Percentiles rank a stretch among this genome's conserved stretches.
Evolutionary conservation across 495 filamentous ascomycete species (phyloP).

Genomic region (Penicillium herquei): DNA sequence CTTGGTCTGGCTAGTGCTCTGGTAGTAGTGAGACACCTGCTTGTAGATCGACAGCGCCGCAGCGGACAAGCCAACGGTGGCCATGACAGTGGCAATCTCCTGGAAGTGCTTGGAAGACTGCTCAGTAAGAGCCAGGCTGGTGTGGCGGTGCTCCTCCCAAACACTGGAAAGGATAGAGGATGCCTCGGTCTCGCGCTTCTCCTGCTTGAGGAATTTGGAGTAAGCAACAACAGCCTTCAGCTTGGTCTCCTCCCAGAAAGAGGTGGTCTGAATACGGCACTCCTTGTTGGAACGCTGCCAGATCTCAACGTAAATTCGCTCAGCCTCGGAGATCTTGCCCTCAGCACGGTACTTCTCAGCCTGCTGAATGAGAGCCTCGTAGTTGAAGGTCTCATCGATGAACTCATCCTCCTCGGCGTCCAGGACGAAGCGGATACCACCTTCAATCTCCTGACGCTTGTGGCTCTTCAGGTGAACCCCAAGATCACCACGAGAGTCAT

Average conservation of each 20-base stretch:
- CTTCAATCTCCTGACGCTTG: conserved; percentile 16
- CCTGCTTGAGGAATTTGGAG: conserved; percentile 31
- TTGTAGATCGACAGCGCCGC: conserved; percentile 35
- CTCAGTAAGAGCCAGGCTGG: conserved; percentile 22
- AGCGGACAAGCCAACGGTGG: conserved; percentile 28
- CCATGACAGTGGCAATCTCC: conserved; percentile 36
- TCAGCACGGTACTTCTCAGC: conserved; percentile 23
- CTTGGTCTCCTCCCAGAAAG: conserved; percentile 32
- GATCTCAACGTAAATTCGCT: conserved; percentile 34
- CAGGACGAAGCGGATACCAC: conserved; percentile 21
- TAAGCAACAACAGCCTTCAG: conserved; percentile 28
- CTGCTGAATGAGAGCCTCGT: conserved; percentile 17
- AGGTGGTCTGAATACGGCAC: conserved; percentile 28
- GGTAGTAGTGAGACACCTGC: conserved; percentile 28
- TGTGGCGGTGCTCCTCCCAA: conserved; percentile 34
- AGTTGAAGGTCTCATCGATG: conserved; percentile 20
- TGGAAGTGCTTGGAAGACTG: conserved; percentile 27
- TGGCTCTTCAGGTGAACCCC: conserved; percentile 26
- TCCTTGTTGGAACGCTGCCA: conserved; percentile 36
- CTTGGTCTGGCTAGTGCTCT: conserved; percentile 27
- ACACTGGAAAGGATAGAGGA: conserved; percentile 36
- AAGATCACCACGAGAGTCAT: conserved; percentile 19
- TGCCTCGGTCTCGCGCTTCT: conserved; percentile 30
- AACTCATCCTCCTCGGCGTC: conserved; percentile 24
- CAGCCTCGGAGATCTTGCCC: conserved; percentile 24